These are phyloP conservation scores for Xylaria castorea DNA, from an alignment of 495 filamentous ascomycete genomes.

Conservation along the genomic window DNA sequence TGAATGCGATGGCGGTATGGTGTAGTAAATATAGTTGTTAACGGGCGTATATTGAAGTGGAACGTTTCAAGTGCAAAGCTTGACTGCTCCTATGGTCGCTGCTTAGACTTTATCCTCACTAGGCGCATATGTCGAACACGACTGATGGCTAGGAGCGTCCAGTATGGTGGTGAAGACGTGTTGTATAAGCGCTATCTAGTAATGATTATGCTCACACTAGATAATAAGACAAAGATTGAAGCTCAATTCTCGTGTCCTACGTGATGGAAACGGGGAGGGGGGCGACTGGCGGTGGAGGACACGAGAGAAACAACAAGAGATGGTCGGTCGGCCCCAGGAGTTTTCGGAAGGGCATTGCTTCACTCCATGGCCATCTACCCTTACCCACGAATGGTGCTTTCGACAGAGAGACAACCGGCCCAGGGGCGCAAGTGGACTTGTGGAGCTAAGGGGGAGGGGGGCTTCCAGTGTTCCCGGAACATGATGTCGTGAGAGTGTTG, in stretches of 20 bases:
- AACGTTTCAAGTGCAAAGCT: background rate
- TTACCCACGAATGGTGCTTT: slow-evolving; percentile 44
- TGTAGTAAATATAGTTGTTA: background rate
- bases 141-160: background rate
- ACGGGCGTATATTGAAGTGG: no score
- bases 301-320: slow-evolving; percentile 44
- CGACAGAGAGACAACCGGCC: slow-evolving; percentile 39
- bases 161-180: background rate
- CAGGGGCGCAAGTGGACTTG: slow-evolving; percentile 39
- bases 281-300: slow-evolving; percentile 43
- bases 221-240: background rate
- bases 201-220: background rate
- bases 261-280: slow-evolving; percentile 29
- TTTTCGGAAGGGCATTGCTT: slow-evolving; percentile 43
- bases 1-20: background rate
- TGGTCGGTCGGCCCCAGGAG: slow-evolving; percentile 41
- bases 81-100: background rate
- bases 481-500: slow-evolving; percentile 34
- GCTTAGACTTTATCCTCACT: slow-evolving; percentile 9
- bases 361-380: slow-evolving; percentile 38
- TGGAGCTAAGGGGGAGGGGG: slow-evolving; percentile 38
- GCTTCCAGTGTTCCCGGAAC: slow-evolving; percentile 41
- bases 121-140: slow-evolving; percentile 18
- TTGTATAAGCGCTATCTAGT: background rate
- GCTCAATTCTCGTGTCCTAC: background rate